Evolutionary conservation across 768 basidiomycete species (phyloP), one percentile per base, ranked within the genome.

Genomic region (Pisolithus albus): DNA sequence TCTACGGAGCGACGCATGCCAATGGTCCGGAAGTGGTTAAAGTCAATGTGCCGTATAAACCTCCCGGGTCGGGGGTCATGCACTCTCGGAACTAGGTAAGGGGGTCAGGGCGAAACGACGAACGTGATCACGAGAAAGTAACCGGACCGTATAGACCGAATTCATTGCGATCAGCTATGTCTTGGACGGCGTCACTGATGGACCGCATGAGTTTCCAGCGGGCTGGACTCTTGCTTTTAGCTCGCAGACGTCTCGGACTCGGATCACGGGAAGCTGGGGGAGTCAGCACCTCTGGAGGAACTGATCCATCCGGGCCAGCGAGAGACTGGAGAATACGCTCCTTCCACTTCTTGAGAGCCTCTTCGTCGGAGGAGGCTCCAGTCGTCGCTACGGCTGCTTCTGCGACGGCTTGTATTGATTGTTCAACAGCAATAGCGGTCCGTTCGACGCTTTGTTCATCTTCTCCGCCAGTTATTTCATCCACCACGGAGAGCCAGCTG

Each of bases 21-120:
- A 51, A 95, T 92, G 23, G 96, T 95, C 24, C 94, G 83, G 75
- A 99, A 99, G 65, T 95, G 92, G 60, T 92, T 94, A 63, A 99
- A 99, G 63, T 92, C 91, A 13, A 99, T 71, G 66, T 92, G 86
- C 37, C 81, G 84, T 34, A 96, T 84, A 62, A 86, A 88, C 53
- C 88, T 80, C 48, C 88, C 85, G 28, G 89, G 83, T 50, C 83
- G 77, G 49, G 86, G 79, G 64, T 88, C 88, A 54, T 79, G 71
- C 18, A 84, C 75, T 2, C 75, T 76, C 37, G 86, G 87, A 40
- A 90, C 86, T 88, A 56, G 4, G 36, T 18, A 54, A 41, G 53
- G 21, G 56, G 34, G 26, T 56, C 8, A 18, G 50, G 51, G 47
- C 30, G 19, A 26, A 23, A 26, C 6, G 26, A 3, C 26, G 49